A percentile compares a stretch with the other conserved stretches of the same genome.
Conservation (phyloP, 495 filamentous ascomycete genomes). For the Penicillium ochrochloron region DNA sequence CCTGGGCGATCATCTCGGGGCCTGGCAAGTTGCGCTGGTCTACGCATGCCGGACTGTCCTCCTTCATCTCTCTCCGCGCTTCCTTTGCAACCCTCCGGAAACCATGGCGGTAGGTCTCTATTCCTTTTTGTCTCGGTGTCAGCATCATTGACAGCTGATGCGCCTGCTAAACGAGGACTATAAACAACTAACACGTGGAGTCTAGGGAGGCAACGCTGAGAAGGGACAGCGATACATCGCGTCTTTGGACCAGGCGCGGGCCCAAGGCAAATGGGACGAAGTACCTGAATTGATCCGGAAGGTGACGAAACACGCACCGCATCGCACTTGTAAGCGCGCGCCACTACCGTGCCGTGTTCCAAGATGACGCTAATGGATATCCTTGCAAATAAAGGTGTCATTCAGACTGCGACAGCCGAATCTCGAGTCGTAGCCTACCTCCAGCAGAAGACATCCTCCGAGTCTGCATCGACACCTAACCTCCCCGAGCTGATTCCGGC, state of each 20-base stretch:
- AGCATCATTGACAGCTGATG: background rate
- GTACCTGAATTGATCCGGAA: conserved; percentile 91
- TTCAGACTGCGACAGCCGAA: conserved; percentile 76
- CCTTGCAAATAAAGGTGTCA: conserved; percentile 60
- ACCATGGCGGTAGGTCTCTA: conserved; percentile 46
- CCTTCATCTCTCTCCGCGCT: conserved; percentile 30
- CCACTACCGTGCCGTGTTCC: conserved; percentile 14
- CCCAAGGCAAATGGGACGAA: conserved; percentile 84
- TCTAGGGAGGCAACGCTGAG: conserved; percentile 52
- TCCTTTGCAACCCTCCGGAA: conserved; percentile 24
- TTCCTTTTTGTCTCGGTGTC: background rate
- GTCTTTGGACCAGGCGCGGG: conserved; percentile 83
- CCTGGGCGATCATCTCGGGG: conserved; percentile 31
- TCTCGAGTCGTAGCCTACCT: conserved; percentile 61
- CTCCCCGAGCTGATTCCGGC: conserved; percentile 65
- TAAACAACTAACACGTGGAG: conserved; percentile 31
- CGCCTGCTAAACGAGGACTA: conserved; percentile 4
- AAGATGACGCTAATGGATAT: conserved; percentile 22
- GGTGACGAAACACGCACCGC: conserved; percentile 88
- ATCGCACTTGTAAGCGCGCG: conserved; percentile 70
- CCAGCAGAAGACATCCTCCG: conserved; percentile 41
- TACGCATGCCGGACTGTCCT: conserved; percentile 20
- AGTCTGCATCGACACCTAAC: conserved; percentile 50
- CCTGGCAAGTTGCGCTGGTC: conserved; percentile 13
- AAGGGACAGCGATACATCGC: conserved; percentile 83